Percentiles rank a stretch among this genome's conserved stretches.
These are phyloP conservation scores for Teunomyces funiuensis DNA, from an alignment of 805 yeast genomes.

Conservation along the genomic window DNA sequence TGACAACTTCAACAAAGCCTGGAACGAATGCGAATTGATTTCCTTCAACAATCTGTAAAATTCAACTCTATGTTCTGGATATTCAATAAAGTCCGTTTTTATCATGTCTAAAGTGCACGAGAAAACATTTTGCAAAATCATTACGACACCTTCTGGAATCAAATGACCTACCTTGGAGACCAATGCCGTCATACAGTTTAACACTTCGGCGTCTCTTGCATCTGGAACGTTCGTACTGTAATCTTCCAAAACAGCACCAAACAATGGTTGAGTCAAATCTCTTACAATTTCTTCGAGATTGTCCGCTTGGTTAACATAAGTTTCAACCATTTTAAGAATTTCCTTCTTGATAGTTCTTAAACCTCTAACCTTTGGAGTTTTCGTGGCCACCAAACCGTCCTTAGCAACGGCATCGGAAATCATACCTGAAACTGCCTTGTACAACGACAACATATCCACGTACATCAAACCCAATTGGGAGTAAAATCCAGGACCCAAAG, in stretches of 20 bases:
- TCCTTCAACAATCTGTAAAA: conserved; percentile 88
- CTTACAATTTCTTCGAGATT: conserved; percentile 80
- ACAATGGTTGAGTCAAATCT: conserved; percentile 78
- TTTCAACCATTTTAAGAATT: conserved; percentile 82
- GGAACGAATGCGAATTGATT: conserved; percentile 81
- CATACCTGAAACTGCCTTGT: conserved; percentile 84
- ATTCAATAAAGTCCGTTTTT: conserved; percentile 90
- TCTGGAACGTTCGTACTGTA: conserved; percentile 87
- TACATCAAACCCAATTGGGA: conserved; percentile 85
- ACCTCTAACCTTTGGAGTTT: conserved; percentile 92
- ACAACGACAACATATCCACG: conserved; percentile 84
- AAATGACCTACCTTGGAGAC: conserved; percentile 83
- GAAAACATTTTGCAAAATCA: conserved; percentile 85
- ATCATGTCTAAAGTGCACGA: conserved; percentile 95
- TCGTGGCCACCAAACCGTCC: conserved; percentile 87
- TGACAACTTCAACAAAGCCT: conserved; percentile 82
- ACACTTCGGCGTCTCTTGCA: conserved; percentile 96
- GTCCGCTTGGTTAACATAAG: conserved; percentile 84
- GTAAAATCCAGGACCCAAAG: conserved; percentile 88
- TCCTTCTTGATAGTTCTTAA: conserved; percentile 96
- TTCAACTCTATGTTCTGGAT: conserved; percentile 97
- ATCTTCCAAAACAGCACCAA: conserved; percentile 84
- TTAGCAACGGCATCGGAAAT: conserved; percentile 75
- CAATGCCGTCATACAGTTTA: conserved; percentile 90
- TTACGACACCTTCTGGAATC: conserved; percentile 86